phyloP scores from a whole-genome alignment of 805 yeast species.

The Yarrowia deformans region DNA sequence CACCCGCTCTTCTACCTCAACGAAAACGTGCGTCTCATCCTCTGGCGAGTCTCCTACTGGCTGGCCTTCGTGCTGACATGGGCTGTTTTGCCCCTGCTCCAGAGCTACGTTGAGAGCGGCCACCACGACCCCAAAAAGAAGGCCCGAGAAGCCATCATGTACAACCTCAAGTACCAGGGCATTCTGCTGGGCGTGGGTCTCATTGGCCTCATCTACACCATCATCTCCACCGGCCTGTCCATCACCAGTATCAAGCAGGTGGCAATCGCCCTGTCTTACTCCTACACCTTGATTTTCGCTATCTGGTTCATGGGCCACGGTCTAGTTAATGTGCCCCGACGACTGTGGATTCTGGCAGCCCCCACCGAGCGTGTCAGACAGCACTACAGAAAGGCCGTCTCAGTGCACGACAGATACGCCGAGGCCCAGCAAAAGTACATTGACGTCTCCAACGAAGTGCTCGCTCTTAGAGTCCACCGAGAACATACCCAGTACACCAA shows the following conservation, averaged over 20 bases:
- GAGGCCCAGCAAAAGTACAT: slow-evolving; percentile 68
- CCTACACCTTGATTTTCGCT: slow-evolving; percentile 75
- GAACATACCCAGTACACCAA: slow-evolving; percentile 61
- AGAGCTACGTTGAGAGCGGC: slow-evolving; percentile 77
- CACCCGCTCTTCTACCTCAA: slow-evolving; percentile 58
- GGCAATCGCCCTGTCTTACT: slow-evolving; percentile 77
- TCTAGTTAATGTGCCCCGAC: slow-evolving; percentile 68
- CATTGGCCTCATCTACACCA: slow-evolving; percentile 65
- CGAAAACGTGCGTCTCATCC: slow-evolving; percentile 56
- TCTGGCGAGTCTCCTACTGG: slow-evolving; percentile 86
- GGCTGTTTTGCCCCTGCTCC: slow-evolving; percentile 74
- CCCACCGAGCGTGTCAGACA: slow-evolving; percentile 52
- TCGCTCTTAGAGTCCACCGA: slow-evolving; percentile 55
- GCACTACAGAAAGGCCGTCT: slow-evolving; percentile 63
- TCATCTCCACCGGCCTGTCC: slow-evolving; percentile 62
- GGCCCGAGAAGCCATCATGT: slow-evolving; percentile 63
- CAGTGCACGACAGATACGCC: slow-evolving; percentile 63
- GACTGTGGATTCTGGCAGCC: slow-evolving; percentile 50
- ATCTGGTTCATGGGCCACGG: slow-evolving; percentile 90
- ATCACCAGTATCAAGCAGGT: slow-evolving; percentile 66
- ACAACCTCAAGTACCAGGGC: slow-evolving; percentile 67
- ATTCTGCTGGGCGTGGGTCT: slow-evolving; percentile 61
- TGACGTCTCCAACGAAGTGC: slow-evolving; percentile 68
- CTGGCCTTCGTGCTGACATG: slow-evolving; percentile 79
- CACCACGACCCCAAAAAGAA: slow-evolving; percentile 58